A percentile compares a stretch with the other conserved stretches of the same genome.
Conservation (phyloP, 768 basidiomycete genomes). For the Pisolithus orientalis region DNA sequence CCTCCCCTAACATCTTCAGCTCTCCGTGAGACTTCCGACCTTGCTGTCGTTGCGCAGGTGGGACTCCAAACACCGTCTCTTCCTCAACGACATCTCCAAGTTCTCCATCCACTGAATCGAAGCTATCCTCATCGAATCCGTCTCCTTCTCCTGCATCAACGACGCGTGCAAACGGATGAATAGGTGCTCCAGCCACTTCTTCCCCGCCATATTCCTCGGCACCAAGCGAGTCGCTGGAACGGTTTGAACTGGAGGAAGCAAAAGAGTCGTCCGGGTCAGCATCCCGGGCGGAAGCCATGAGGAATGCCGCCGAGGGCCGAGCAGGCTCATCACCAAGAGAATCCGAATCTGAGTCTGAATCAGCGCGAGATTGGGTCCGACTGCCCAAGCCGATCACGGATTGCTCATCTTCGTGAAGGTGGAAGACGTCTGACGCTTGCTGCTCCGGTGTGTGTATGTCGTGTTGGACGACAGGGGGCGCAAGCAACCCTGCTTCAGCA, state of each 20-base stretch:
- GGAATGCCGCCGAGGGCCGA: conserved; percentile 62
- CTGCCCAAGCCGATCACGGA: conserved; percentile 9
- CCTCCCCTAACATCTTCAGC: conserved; percentile 56
- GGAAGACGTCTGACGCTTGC: conserved; percentile 18
- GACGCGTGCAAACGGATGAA: conserved; percentile 55
- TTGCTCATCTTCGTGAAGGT: conserved; percentile 21
- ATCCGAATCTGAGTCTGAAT: conserved; percentile 54
- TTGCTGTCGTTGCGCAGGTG: conserved; percentile 42
- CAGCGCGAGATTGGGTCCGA: conserved; percentile 16
- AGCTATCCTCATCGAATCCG: conserved; percentile 43
- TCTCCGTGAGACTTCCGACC: conserved; percentile 19
- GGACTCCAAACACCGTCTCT: conserved; percentile 66
- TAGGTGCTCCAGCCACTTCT: conserved; percentile 34
- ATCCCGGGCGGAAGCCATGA: conserved; percentile 47
- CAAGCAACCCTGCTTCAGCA: background rate
- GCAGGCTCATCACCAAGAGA: conserved; percentile 49
- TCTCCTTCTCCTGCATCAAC: conserved; percentile 27
- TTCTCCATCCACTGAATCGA: conserved; percentile 39
- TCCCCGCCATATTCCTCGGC: conserved; percentile 35
- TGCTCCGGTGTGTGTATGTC: conserved; percentile 19
- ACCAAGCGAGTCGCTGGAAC: conserved; percentile 50
- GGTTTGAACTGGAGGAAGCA: conserved; percentile 49
- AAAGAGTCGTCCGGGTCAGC: conserved; percentile 29
- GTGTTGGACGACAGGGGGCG: conserved; percentile 1
- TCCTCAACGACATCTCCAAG: conserved; percentile 35